Conservation (phyloP, 331 rosid species). For the Pyrus hybrid region DNA sequence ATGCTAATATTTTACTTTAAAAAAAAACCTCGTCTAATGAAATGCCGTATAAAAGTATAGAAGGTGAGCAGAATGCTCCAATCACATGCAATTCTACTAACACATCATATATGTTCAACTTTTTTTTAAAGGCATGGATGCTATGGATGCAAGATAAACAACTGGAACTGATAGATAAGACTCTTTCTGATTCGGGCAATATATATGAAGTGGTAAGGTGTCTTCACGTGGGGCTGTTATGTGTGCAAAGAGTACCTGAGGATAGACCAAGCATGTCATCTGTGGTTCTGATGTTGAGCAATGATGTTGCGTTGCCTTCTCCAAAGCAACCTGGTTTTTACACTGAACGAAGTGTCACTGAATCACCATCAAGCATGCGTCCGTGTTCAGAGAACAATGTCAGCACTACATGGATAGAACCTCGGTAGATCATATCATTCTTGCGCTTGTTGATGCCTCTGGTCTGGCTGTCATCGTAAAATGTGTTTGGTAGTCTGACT, state of each 20-base stretch:
- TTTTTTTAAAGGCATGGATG: conserved; percentile 8
- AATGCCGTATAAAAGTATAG: background rate
- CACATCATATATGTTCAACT: background rate
- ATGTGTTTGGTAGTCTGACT: background rate
- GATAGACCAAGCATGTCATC: conserved; percentile 18
- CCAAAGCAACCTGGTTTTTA: conserved; percentile 10
- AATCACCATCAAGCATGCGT: background rate
- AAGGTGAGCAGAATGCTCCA: background rate
- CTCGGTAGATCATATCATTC: background rate
- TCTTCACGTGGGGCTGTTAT: conserved; percentile 2
- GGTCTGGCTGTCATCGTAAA: background rate
- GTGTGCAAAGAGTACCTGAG: conserved; percentile 4
- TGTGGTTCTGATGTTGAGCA: conserved; percentile 5
- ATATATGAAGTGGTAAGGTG: background rate
- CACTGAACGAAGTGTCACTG: background rate
- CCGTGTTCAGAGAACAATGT: background rate
- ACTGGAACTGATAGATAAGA: background rate
- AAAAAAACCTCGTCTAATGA: background rate
- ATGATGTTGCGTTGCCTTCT: background rate
- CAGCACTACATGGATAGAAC: background rate
- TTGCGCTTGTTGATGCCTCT: background rate
- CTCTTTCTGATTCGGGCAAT: background rate
- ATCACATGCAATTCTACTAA: background rate
- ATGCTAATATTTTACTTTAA: background rate
- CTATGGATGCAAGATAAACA: background rate